Conservation (phyloP, 108 stramenopile species). For the Nitzschia sp. region DNA sequence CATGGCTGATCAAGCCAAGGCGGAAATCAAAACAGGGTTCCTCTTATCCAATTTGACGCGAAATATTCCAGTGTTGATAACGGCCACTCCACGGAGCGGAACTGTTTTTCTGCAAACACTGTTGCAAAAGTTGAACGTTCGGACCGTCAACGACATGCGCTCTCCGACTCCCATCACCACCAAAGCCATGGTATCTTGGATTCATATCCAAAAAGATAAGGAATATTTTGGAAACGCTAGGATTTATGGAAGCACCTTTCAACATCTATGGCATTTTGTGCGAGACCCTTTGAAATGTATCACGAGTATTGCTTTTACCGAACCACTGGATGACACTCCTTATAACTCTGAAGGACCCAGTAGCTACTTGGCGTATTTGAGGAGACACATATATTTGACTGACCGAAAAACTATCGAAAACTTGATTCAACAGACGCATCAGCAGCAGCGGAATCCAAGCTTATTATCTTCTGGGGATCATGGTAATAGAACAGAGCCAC, state of each 20-base stretch:
- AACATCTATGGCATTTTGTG: not conserved
- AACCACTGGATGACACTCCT: not conserved
- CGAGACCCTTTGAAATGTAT: not conserved
- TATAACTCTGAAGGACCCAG: not conserved
- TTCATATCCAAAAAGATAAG: not conserved
- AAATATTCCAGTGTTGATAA: not conserved
- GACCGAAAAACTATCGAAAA: not conserved
- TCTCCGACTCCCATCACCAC: not conserved
- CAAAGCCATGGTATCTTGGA: not conserved
- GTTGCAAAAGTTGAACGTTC: not conserved
- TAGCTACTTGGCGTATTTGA: not conserved
- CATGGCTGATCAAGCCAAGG: not conserved
- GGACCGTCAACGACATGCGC: not conserved
- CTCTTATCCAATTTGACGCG: not conserved
- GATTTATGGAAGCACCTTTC: not conserved
- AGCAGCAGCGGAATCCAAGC: too few relatives aligned
- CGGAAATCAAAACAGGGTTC: not conserved
- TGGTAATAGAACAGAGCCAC: not conserved
- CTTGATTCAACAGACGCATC: not conserved
- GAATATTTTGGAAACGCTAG: not conserved
- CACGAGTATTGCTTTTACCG: not conserved
- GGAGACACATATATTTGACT: not conserved
- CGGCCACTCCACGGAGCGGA: not conserved
- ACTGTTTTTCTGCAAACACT: not conserved
- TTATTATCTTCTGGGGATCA: not conserved